These are phyloP conservation scores for Linum usitatissimum DNA, from an alignment of 345 rosid species.

Conservation along the genomic window DNA sequence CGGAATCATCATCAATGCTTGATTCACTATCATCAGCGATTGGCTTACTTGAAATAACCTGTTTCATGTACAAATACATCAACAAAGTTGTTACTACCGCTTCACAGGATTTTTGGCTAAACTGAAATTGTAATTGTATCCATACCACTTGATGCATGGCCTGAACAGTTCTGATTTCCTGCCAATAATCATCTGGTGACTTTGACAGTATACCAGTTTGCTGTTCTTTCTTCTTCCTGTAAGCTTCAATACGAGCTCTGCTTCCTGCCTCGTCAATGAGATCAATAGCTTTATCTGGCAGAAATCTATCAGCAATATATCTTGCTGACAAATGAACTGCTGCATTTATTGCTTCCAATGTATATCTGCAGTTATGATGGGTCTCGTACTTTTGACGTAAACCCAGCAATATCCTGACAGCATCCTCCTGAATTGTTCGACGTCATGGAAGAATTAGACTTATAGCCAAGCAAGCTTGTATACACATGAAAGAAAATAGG, in stretches of 20 bases:
- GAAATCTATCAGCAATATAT: conserved; percentile 82
- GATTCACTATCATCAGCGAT: conserved; percentile 34
- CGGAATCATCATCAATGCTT: conserved; percentile 31
- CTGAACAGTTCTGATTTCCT: conserved; percentile 85
- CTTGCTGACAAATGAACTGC: conserved; percentile 82
- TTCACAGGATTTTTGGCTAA: conserved; percentile 10
- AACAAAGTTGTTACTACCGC: conserved; percentile 8
- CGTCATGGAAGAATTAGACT: conserved; percentile 16
- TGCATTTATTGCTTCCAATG: conserved; percentile 79
- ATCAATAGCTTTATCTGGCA: conserved; percentile 98
- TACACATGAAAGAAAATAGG: conserved; percentile 9
- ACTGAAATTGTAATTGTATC: conserved; percentile 7
- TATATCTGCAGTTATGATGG: conserved; percentile 77
- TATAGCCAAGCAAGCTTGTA: not conserved
- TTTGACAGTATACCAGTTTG: conserved; percentile 66
- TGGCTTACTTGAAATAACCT: conserved; percentile 57
- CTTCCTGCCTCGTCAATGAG: conserved; percentile 98
- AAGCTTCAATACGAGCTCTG: conserved; percentile 78
- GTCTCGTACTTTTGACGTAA: conserved; percentile 81
- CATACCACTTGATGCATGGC: conserved; percentile 97
- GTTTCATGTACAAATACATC: conserved; percentile 14
- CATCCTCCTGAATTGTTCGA: conserved; percentile 62
- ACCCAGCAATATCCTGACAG: conserved; percentile 73
- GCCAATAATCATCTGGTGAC: conserved; percentile 92
- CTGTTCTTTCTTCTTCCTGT: conserved; percentile 75